These are phyloP conservation scores for Lathyrus sativus DNA, from an alignment of 306 rosid species.

Conservation along the genomic window DNA sequence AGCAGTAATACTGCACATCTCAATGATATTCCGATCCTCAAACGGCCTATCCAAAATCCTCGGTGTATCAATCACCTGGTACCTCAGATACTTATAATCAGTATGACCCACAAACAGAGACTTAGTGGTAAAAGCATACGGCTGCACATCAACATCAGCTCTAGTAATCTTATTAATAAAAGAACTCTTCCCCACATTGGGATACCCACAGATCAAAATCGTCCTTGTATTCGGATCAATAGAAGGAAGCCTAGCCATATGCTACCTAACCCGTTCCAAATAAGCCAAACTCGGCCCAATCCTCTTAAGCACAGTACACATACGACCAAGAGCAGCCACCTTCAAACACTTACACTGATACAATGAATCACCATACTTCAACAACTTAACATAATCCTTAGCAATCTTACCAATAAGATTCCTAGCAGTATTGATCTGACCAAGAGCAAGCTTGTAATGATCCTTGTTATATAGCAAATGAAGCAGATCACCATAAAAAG, in stretches of 20 bases:
- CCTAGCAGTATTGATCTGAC: slow-evolving; percentile 80
- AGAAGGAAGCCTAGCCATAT: slow-evolving; percentile 90
- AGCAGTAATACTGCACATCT: too few species aligned
- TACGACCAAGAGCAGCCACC: too few species aligned
- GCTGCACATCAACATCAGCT: slow-evolving; percentile 94
- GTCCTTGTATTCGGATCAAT: slow-evolving; percentile 83
- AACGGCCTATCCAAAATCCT: slow-evolving; percentile 93
- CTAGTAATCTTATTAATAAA: slow-evolving; percentile 88
- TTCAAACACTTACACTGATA: too few species aligned
- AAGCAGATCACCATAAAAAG: slow-evolving; percentile 82
- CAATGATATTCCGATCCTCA: too few species aligned
- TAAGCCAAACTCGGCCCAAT: slow-evolving; percentile 89
- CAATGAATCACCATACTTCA: too few species aligned
- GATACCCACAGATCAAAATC: too few species aligned
- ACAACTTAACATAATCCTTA: too few species aligned
- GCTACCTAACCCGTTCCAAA: slow-evolving; percentile 83
- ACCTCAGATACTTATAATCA: slow-evolving; percentile 79
- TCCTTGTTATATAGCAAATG: slow-evolving; percentile 90
- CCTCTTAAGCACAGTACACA: too few species aligned
- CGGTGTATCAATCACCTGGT: slow-evolving; percentile 88
- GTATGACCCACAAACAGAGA: slow-evolving; percentile 91
- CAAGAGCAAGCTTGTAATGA: slow-evolving; percentile 95
- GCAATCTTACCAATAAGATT: too few species aligned
- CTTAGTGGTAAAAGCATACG: slow-evolving; percentile 90
- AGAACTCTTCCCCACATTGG: slow-evolving; percentile 92